Conservation (phyloP, 2,329 filamentous ascomycete species). For the Moelleriella libera region DNA sequence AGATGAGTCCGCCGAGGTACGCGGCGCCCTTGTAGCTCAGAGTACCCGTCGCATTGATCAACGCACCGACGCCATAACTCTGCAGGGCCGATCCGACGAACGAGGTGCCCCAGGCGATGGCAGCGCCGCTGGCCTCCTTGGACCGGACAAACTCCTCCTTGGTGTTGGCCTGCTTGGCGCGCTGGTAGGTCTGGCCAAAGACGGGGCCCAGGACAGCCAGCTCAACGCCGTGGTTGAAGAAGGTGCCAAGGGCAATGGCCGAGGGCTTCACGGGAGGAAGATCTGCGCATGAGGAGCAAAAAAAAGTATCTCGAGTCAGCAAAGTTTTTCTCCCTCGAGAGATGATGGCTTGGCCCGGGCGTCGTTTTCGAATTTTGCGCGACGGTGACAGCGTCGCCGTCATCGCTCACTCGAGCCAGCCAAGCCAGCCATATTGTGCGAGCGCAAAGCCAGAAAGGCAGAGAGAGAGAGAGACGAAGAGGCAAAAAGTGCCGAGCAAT, state of each 20-base stretch:
- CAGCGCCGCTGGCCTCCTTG: constrained; percentile 80
- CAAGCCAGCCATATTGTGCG: no score
- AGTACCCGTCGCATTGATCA: constrained; percentile 90
- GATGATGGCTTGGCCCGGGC: no score
- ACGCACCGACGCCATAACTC: constrained; percentile 75
- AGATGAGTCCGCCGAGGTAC: constrained; percentile 83
- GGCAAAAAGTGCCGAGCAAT: no score
- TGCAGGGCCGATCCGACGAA: constrained; percentile 80
- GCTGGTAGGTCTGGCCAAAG: constrained; percentile 90
- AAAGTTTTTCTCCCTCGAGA: no score
- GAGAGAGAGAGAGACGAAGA: no score
- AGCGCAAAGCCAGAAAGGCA: no score
- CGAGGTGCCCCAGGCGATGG: constrained; percentile 79
- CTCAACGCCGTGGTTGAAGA: constrained; percentile 90
- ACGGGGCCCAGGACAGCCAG: constrained; percentile 76
- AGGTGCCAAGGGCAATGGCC: constrained; percentile 86
- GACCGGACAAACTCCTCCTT: constrained; percentile 95
- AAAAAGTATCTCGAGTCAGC: constrained; percentile 1
- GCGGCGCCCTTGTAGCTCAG: constrained; percentile 94
- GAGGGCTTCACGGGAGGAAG: constrained; percentile 82
- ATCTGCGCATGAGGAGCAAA: constrained; percentile 21
- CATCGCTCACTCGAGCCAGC: no score
- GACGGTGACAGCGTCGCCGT: no score
- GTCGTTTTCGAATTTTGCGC: no score
- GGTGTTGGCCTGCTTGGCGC: constrained; percentile 78